Evolutionary conservation across 495 filamentous ascomycete species (phyloP), one percentile per base, ranked within the genome.

Genomic region (Trypethelium eluteriae): DNA sequence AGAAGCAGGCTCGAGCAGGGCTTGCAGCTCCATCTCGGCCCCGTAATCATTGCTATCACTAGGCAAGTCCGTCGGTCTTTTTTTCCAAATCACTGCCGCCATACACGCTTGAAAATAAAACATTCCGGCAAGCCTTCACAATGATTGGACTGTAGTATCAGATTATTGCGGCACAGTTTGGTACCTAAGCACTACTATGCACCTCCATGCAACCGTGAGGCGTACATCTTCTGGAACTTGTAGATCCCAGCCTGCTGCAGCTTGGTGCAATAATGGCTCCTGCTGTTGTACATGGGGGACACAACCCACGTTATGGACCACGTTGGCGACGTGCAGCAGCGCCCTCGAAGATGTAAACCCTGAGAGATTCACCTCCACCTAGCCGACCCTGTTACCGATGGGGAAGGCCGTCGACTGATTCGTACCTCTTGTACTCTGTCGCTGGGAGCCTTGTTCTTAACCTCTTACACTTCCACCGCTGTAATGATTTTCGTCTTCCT

Each of bases 281-380:
- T 10, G 34, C 11, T n/a, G 32, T 59, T 32, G 53, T 59, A 18
- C 53, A 59, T 11, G 53, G 53, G 53, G 49, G 11, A 6, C 53
- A 32, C 25, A 34, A 14, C 53, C 32, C 53, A 59, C 53, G 53
- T 59, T 59, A 18, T 59, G 53, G 53, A 59, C 53, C 53, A 59
- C 53, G 53, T 59, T 59, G 3, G 18, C 53, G 53, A 18, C 53
- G 32, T 59, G 25, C 53, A 59, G 53, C 32, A 59, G 53, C 32
- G 7, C 32, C 18, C 18, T n/a, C 16, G 0, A 53, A 35, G 32
- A 59, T 34, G 7, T 35, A 59, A 11, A 59, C 7, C 53, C 32
- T 14, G 7, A 3, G n/a, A n/a, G 7, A 10, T 14, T 59, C 49
- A 14, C 49, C 53, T 59, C 53, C 53, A 14, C 32, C 53, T 14